A percentile compares a stretch with the other conserved stretches of the same genome.
These are phyloP conservation scores for Rhizophora mangle DNA, from an alignment of 345 rosid genomes.

Conservation along the genomic window DNA sequence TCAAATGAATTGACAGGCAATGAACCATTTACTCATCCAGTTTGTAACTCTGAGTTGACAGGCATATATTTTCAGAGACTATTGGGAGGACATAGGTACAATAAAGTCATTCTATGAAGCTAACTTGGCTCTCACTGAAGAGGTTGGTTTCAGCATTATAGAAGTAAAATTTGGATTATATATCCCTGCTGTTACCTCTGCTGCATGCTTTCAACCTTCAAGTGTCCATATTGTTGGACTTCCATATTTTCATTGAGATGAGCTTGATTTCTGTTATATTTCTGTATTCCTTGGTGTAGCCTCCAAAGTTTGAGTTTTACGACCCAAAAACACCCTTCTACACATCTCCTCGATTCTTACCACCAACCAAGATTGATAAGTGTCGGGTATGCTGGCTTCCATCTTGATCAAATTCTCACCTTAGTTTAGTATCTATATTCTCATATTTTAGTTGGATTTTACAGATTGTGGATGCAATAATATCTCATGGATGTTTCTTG, in stretches of 20 bases:
- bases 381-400: conserved; percentile 50
- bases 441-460: conserved; percentile 12
- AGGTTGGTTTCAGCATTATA: conserved; percentile 42
- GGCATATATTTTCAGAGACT: conserved; percentile 79
- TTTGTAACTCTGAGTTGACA: conserved; percentile 21
- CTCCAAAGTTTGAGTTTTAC: conserved; percentile 77
- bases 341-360: conserved; percentile 86
- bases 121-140: conserved; percentile 85
- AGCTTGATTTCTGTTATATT: neutral
- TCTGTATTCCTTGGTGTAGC: conserved; percentile 34
- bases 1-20: neutral
- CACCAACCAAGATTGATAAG: conserved; percentile 84
- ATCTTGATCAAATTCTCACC: neutral
- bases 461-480: conserved; percentile 76
- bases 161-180: neutral
- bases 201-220: neutral
- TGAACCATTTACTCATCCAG: neutral
- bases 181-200: neutral
- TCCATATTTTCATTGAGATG: neutral
- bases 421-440: conserved; percentile 17
- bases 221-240: too few relatives aligned
- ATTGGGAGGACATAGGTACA: conserved; percentile 98
- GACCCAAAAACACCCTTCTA: conserved; percentile 85
- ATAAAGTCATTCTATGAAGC: conserved; percentile 86
- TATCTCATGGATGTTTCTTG: conserved; percentile 96